A percentile compares a stretch with the other conserved stretches of the same genome.
Conservation (phyloP, 2,329 filamentous ascomycete genomes). For the Xylariaceae sp. region DNA sequence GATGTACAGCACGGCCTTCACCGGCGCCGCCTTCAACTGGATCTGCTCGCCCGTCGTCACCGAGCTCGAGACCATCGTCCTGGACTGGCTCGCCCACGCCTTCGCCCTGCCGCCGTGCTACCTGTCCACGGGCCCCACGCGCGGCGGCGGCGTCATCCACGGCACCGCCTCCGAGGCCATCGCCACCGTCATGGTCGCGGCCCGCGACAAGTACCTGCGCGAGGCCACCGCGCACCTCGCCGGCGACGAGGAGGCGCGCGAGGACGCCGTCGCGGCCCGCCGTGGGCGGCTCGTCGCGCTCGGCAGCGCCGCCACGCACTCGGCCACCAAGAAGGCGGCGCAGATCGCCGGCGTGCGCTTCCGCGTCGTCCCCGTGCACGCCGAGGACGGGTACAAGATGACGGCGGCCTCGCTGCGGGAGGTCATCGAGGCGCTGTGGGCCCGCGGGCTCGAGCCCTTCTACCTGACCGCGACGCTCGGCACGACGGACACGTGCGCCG, state of each 20-base stretch:
- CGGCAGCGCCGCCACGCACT: slow-evolving; percentile 75
- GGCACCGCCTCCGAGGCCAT: slow-evolving; percentile 86
- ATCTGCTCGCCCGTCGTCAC: slow-evolving; percentile 89
- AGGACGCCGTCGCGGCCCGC: slow-evolving; percentile 64
- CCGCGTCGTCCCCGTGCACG: slow-evolving; percentile 59
- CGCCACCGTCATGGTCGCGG: slow-evolving; percentile 81
- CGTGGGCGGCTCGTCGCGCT: slow-evolving; percentile 74
- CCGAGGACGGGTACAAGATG: slow-evolving; percentile 64
- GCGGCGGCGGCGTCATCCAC: slow-evolving; percentile 89
- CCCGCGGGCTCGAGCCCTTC: slow-evolving; percentile 74
- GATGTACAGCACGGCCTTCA: slow-evolving; percentile 86
- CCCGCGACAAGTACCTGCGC: slow-evolving; percentile 72
- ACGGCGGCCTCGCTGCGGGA: slow-evolving; percentile 58
- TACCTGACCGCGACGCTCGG: slow-evolving; percentile 81
- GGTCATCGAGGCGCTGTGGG: slow-evolving; percentile 61
- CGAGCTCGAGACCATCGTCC: slow-evolving; percentile 85
- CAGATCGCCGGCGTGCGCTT: slow-evolving; percentile 83
- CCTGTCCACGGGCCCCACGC: slow-evolving; percentile 63
- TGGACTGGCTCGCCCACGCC: slow-evolving; percentile 85
- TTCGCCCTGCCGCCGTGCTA: slow-evolving; percentile 70
- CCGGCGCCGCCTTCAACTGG: slow-evolving; percentile 94
- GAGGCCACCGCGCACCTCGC: slow-evolving; percentile 50
- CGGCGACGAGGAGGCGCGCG: slow-evolving; percentile 50
- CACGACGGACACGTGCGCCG: slow-evolving; percentile 81
- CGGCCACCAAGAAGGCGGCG: slow-evolving; percentile 81